Base-by-base conservation (phyloP, 2,329 filamentous ascomycete species). In the Grosmannia clavigera region DNA sequence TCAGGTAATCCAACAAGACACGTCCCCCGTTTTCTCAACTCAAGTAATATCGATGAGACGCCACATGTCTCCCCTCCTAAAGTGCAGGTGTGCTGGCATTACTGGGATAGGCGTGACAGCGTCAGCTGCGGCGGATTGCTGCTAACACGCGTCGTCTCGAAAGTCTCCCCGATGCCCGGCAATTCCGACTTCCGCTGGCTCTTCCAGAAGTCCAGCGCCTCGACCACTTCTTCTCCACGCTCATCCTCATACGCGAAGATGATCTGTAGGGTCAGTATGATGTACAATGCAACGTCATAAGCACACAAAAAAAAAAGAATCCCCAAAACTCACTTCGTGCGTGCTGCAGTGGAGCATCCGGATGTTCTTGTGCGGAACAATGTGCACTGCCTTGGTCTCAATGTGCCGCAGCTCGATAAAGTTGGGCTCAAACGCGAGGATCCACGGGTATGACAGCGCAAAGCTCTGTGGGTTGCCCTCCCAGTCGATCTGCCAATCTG, bases 211-310 rank as follows among this genome's bases (percentile, higher is more conserved):
- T 99, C 94, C 70, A 99, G 83, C 64, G 90, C 91, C 67, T 94
- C 91, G 64, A 99, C 88, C 58, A 96, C 86, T 70, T 99, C 94
- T 70, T 95, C 90, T 66, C 94, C 92, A 65, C 84, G 79, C 72
- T 99, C 94, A 69, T 97, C 92, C 77, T 99, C 94, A 71, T 96
- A 96, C 56, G 94, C 92, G 74, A 96, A 97, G 58, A 99, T 75
- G 67, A 99, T 97, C 94, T 99, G 52, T 61, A 60, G 0, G 14
- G 69, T 70, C 58, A 74, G 67, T 35, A 72, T n/a, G 1, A 54
- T 46, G 31, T 56, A 11, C 25, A 53, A 51, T 46, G 54, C 9
- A 52, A 54, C 53, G 55, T 27, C 35, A 51, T 25, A 62, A 40
- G 29, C 16, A 25, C 31, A 46, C 59, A 63, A 72, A 81, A 43